Evolutionary conservation across 2,329 filamentous ascomycete genomes (phyloP), one percentile per base, ranked within the genome.

Genomic region (Fragosphaeria purpurea): DNA sequence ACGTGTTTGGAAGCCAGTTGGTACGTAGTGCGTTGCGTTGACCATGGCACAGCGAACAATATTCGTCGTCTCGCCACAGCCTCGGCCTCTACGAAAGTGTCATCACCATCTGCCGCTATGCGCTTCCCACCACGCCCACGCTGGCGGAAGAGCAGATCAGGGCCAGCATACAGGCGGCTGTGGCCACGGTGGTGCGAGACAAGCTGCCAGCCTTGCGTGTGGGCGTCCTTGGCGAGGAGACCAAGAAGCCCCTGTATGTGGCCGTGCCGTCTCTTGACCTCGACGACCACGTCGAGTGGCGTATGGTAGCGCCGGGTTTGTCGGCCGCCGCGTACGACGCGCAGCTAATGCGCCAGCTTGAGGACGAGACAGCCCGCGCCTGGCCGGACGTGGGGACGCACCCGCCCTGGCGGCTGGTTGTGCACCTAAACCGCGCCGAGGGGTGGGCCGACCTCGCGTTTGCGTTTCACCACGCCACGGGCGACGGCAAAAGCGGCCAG

Each of bases 401-500:
- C 0, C 69, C 76, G 0, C 70, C 72, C 0, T 80, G 76, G 77
- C 71, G 67, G 41, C 50, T 76, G 10, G 61, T 66, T 2, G 63
- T 74, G 42, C 58, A 70, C 30, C 58, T 61, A 33, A 53, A 57
- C 1, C 49, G 53, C 3, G 33, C 46, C 1, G 44, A 58, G 5
- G 57, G 62, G 6, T 56, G 70, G 37, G 41, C 62, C 33, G 69
- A 77, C 46, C 53, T 76, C 10, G 55, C 70, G 6, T 76, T 79
- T 55, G 65, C 68, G 5, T 75, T 66, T 37, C 77, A 81, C 53
- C 77, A 81, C 55, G 65, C 69, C 0, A 63, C 80, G 13, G 67
- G 68, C 31, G 78, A 81, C 55, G 78, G 78, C 1, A 63, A 68
- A 10, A 70, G 71, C 55, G 72, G 70, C 0, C 62, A 63, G 33